phyloP scores from a whole-genome alignment of 1,284 basidiomycete genomes.

The Apiotrichum domesticum region DNA sequence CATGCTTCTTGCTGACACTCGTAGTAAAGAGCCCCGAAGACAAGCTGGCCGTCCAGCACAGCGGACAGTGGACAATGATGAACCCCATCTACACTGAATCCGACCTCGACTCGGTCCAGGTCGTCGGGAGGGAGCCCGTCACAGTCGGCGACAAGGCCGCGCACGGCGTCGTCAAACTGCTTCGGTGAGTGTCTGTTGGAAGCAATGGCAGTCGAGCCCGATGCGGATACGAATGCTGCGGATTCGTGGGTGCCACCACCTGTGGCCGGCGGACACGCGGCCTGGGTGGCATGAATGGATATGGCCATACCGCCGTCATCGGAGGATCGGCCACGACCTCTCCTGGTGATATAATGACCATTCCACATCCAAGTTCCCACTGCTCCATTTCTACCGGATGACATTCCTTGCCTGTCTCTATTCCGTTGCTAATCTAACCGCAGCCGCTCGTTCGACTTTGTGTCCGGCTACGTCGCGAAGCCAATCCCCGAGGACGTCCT shows the following conservation, averaged over 20 bases:
- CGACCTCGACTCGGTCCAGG: slow-evolving; percentile 51
- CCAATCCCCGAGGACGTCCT: slow-evolving; percentile 40
- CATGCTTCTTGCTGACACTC: no score
- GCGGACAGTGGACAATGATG: slow-evolving; percentile 42
- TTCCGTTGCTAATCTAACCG: background rate
- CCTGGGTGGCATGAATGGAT: no score
- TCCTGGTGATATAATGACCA: no score
- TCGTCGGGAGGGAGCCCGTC: slow-evolving; percentile 64
- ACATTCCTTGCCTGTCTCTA: no score
- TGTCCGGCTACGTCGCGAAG: slow-evolving; percentile 66
- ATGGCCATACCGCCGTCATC: no score
- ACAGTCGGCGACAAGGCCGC: slow-evolving; percentile 69
- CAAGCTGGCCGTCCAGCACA: background rate
- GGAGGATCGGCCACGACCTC: no score
- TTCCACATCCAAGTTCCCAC: no score
- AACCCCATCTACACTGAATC: slow-evolving; percentile 45
- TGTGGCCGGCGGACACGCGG: no score
- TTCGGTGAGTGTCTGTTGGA: slow-evolving; percentile 47
- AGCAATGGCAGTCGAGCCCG: no score
- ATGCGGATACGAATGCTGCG: no score
- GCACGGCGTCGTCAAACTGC: slow-evolving; percentile 56
- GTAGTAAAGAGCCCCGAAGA: background rate
- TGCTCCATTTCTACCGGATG: no score
- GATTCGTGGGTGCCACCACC: no score
- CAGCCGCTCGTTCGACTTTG: slow-evolving; percentile 64